Percentiles rank a stretch among this genome's conserved stretches.
Evolutionary conservation across 2,329 filamentous ascomycete species (phyloP).

Genomic region (Bertia moriformis): DNA sequence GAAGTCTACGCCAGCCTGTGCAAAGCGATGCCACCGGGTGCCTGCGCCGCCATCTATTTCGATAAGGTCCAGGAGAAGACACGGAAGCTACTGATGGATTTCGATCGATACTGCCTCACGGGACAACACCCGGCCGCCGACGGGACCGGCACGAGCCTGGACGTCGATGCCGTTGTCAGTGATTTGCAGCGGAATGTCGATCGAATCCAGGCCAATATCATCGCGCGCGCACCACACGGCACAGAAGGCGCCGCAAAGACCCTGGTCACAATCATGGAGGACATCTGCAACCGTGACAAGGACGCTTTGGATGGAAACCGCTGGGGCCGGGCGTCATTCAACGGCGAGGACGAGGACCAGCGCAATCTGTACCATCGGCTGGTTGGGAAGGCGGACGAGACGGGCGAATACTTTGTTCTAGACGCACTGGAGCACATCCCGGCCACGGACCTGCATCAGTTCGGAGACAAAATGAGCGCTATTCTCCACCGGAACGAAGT

Average conservation of each 20-base stretch:
- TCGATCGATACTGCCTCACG: constrained; percentile 20
- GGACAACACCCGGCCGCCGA: constrained; percentile 11
- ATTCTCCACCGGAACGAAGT: constrained; percentile 5
- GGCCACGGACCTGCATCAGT: constrained; percentile 9
- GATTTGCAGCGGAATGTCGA: constrained; percentile 14
- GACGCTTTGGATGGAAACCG: constrained; percentile 19
- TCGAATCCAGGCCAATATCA: constrained; percentile 15
- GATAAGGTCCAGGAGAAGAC: constrained; percentile 21
- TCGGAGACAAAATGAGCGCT: background rate
- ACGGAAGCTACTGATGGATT: constrained; percentile 16
- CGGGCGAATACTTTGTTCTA: constrained; percentile 18
- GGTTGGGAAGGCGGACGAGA: constrained; percentile 12
- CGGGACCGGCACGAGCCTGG: constrained; percentile 1
- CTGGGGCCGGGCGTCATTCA: constrained; percentile 15
- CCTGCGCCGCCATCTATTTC: constrained; percentile 24
- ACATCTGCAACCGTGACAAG: constrained; percentile 18
- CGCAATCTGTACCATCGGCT: constrained; percentile 24
- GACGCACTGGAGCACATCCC: constrained; percentile 19
- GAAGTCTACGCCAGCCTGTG: constrained; percentile 22
- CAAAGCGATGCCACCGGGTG: constrained; percentile 21
- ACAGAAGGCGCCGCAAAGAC: constrained; percentile 18
- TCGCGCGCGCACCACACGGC: constrained; percentile 16
- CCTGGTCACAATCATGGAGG: constrained; percentile 19
- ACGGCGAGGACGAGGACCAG: constrained; percentile 20
- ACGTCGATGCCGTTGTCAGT: constrained; percentile 14